Conservation (phyloP, 495 filamentous ascomycete genomes). For the Penicillium chermesinum region DNA sequence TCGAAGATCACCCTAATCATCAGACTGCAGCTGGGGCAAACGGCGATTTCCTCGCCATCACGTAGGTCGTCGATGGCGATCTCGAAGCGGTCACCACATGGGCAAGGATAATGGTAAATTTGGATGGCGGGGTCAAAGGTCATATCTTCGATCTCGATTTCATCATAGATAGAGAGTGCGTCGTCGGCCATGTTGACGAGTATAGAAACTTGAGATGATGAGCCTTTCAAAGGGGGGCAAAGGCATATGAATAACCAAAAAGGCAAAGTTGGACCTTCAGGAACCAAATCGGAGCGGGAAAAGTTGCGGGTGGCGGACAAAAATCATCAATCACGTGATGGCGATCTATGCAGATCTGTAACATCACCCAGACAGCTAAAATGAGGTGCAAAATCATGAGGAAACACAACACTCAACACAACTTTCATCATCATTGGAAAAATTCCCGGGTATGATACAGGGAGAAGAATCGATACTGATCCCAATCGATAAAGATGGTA, state of each 20-base stretch:
- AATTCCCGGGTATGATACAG: too few species aligned
- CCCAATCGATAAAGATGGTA: too few species aligned
- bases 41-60: conserved; percentile 85
- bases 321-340: conserved; percentile 34
- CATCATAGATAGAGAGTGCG: conserved; percentile 79
- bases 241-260: too few species aligned
- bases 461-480: too few species aligned
- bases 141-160: conserved; percentile 99
- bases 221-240: too few species aligned
- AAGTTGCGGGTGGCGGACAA: conserved; percentile 15
- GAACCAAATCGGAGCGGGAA: neutral
- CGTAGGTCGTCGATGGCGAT: conserved; percentile 79
- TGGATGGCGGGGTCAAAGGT: conserved; percentile 78
- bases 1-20: conserved; percentile 97
- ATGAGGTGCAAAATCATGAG: too few species aligned
- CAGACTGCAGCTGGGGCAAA: conserved; percentile 93
- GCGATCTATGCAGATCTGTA: conserved; percentile 6
- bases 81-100: conserved; percentile 95
- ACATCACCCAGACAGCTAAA: too few species aligned
- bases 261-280: neutral
- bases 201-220: too few species aligned
- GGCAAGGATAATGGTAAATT: conserved; percentile 93
- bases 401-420: too few species aligned
- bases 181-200: conserved; percentile 58
- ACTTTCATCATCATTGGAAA: too few species aligned